These are phyloP conservation scores for Aspergillus piperis DNA, from an alignment of 2,329 filamentous ascomycete genomes.

Conservation along the genomic window DNA sequence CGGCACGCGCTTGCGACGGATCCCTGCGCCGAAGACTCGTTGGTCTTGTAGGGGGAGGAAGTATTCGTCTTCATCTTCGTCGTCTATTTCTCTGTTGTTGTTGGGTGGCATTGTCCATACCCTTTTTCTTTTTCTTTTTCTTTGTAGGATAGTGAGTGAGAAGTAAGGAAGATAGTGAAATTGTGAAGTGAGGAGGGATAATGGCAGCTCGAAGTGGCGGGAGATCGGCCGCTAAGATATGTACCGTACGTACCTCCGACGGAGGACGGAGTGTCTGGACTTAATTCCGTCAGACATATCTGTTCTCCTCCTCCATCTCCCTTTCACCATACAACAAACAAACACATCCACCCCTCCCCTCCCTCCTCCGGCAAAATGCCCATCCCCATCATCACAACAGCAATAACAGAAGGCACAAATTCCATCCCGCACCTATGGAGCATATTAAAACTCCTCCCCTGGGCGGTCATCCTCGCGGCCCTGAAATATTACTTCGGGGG, in stretches of 20 bases:
- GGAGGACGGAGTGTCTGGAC: too few relatives aligned
- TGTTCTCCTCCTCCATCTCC: conserved; percentile 10
- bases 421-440: conserved; percentile 57
- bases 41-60: conserved; percentile 61
- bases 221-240: conserved; percentile 25
- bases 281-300: conserved; percentile 4
- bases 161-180: too few relatives aligned
- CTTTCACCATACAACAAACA: too few relatives aligned
- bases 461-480: conserved; percentile 54
- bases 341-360: neutral
- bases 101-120: neutral
- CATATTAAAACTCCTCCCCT: conserved; percentile 55
- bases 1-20: conserved; percentile 61
- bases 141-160: too few relatives aligned
- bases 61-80: conserved; percentile 57
- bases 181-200: neutral
- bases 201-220: conserved; percentile 21
- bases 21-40: conserved; percentile 62
- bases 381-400: conserved; percentile 59
- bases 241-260: neutral
- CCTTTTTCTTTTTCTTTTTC: too few relatives aligned
- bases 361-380: conserved; percentile 52
- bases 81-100: neutral
- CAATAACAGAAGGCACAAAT: conserved; percentile 55
- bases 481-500: conserved; percentile 80